Evolutionary conservation across 352 stramenopile species (phyloP).

Genomic region (Pythium dissimile): DNA sequence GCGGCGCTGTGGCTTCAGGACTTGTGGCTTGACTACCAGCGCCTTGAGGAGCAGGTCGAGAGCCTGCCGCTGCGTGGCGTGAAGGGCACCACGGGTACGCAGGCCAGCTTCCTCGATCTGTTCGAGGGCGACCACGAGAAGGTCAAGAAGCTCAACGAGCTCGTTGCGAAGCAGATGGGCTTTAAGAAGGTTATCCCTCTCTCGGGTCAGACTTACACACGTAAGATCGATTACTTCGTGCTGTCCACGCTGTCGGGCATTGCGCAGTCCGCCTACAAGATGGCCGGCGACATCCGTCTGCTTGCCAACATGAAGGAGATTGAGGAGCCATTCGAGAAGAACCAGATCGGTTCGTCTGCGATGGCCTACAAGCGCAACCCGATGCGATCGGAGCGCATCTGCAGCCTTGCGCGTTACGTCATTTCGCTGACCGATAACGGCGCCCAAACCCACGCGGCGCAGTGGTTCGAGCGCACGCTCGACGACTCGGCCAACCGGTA

Average conservation of each 20-base stretch:
- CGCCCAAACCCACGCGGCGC: constrained; percentile 95
- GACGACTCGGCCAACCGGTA: constrained; percentile 98
- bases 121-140: constrained; percentile 99
- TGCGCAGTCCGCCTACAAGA: constrained; percentile 98
- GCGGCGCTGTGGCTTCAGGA: constrained; percentile 98
- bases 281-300: constrained; percentile 98
- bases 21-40: constrained; percentile 95
- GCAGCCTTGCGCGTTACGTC: constrained; percentile 96
- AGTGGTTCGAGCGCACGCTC: constrained; percentile 99
- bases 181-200: constrained; percentile 97
- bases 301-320: constrained; percentile 99
- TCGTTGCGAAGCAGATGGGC: constrained; percentile 96
- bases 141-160: constrained; percentile 96
- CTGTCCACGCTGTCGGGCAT: constrained; percentile 95
- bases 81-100: constrained; percentile 98
- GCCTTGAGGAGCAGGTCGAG: constrained; percentile 95
- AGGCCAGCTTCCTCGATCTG: constrained; percentile 98
- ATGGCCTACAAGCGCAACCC: constrained; percentile 99
- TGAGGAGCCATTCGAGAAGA: constrained; percentile 92
- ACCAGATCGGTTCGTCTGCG: constrained; percentile 95
- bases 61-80: constrained; percentile 96
- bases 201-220: constrained; percentile 98
- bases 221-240: constrained; percentile 98
- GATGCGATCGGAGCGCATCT: constrained; percentile 98
- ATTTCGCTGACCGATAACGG: constrained; percentile 97